Conservation (phyloP, 1,139 yeast genomes). For the Arxiozyma slooffiae region DNA sequence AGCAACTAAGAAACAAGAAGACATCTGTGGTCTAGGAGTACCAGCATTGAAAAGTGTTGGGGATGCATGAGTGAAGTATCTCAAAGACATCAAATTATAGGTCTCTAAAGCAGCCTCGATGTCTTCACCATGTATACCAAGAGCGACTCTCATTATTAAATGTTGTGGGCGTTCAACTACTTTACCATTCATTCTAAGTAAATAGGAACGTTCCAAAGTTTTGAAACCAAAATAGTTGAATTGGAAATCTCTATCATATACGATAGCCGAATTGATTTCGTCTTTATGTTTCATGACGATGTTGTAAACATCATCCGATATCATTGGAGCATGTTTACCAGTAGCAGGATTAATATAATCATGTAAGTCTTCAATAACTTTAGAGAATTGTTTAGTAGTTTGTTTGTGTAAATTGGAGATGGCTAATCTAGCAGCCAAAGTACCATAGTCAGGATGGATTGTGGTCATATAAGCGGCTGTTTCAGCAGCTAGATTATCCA, state of each 20-base stretch:
- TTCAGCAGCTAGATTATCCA: conserved; percentile 93
- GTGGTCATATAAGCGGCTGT: conserved; percentile 97
- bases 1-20: conserved; percentile 78
- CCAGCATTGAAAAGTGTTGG: conserved; percentile 89
- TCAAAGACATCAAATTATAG: conserved; percentile 71
- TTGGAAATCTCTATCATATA: conserved; percentile 67
- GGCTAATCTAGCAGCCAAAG: conserved; percentile 89
- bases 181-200: conserved; percentile 51
- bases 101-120: conserved; percentile 65
- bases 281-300: conserved; percentile 53
- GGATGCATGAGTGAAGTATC: conserved; percentile 79
- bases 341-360: conserved; percentile 60
- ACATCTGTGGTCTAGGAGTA: conserved; percentile 72
- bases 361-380: conserved; percentile 56
- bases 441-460: conserved; percentile 91
- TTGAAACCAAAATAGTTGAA: conserved; percentile 80
- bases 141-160: conserved; percentile 77
- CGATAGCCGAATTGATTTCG: conserved; percentile 63
- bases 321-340: conserved; percentile 50
- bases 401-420: conserved; percentile 87
- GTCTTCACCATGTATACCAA: conserved; percentile 75
- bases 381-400: conserved; percentile 73
- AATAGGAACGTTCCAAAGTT: conserved; percentile 74
- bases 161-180: conserved; percentile 88
- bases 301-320: conserved; percentile 55